Evolutionary conservation across 2,329 filamentous ascomycete species (phyloP).

Genomic region (Verticillium nubilum): DNA sequence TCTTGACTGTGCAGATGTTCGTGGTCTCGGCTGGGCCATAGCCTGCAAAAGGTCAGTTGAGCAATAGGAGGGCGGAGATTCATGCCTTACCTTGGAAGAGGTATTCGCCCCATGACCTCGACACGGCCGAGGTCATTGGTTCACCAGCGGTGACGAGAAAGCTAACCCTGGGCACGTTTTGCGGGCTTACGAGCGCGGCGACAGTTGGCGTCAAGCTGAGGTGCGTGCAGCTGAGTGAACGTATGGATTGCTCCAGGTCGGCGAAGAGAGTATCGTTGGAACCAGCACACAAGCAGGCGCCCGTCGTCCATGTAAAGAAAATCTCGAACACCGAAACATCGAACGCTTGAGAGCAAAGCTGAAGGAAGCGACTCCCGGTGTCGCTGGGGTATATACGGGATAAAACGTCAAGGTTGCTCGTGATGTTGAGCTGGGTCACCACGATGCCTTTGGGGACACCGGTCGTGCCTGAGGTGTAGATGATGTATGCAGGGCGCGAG

Average conservation of each 20-base stretch:
- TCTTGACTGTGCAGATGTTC: slow-evolving; percentile 76
- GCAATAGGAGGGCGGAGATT: background rate
- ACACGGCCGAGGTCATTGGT: slow-evolving; percentile 67
- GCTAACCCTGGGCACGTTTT: slow-evolving; percentile 62
- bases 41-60: slow-evolving; percentile 24
- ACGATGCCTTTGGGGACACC: slow-evolving; percentile 75
- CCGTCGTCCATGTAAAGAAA: slow-evolving; percentile 74
- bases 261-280: slow-evolving; percentile 68
- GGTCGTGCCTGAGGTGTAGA: slow-evolving; percentile 82
- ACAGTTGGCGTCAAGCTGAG: slow-evolving; percentile 83
- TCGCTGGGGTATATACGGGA: slow-evolving; percentile 58
- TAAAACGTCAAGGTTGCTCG: slow-evolving; percentile 68
- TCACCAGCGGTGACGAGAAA: slow-evolving; percentile 82
- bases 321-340: slow-evolving; percentile 89
- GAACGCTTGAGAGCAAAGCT: slow-evolving; percentile 80
- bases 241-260: slow-evolving; percentile 65
- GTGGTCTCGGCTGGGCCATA: slow-evolving; percentile 85
- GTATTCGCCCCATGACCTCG: slow-evolving; percentile 60
- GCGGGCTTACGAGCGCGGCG: slow-evolving; percentile 65
- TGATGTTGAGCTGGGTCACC: slow-evolving; percentile 69
- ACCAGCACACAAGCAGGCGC: slow-evolving; percentile 73
- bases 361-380: slow-evolving; percentile 57
- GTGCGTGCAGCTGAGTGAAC: slow-evolving; percentile 63
- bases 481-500: slow-evolving; percentile 63
- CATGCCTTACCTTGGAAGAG: slow-evolving; percentile 59